Evolutionary conservation across 2,329 filamentous ascomycete species (phyloP), one percentile per base, ranked within the genome.

Genomic region (Phialophora verrucosa): DNA sequence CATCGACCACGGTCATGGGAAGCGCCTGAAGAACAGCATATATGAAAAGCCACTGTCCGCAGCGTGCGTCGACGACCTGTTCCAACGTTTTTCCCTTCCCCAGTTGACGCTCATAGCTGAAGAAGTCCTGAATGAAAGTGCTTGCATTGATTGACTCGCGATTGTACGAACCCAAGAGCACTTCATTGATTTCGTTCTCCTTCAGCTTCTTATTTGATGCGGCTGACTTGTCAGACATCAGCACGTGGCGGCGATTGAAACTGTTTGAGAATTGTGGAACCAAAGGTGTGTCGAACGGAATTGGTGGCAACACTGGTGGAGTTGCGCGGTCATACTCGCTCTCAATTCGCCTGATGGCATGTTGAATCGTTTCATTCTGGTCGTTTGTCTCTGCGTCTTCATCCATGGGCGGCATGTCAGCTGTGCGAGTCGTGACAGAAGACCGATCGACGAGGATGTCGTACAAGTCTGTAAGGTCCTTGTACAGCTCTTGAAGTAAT

Each of bases 311-410:
- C 0, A 98, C 93, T 0, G 95, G 95, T 0, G 94, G 92, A 14
- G 90, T 91, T 8, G 91, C 94, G 66, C 90, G 88, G 76, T 99
- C 95, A 74, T 93, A 97, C 78, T 98, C 94, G 71, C 87, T 89
- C 69, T 97, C 83, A 12, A 97, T 86, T 69, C 88, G 89, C 62
- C 94, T 88, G 54, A 98, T 82, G 1, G 91, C 92, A 47, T 88
- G 85, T 29, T 87, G 83, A 11, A 87, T 84, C 27, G 90, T 85
- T 67, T 90, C 87, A 25, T 84, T 81, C 4, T 76, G 70, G 55
- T 81, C 79, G 12, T 81, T 78, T 2, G 81, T 77, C 11, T 82
- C 80, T 8, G 80, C 79, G 17, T 85, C 80, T 23, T 85, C 85
- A 83, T 87, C 83, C 20, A 83, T 80, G 4, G 85, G 81, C 5